Base-by-base conservation (phyloP, 2,329 filamentous ascomycete genomes). In the Cyphellophora attinorum region DNA sequence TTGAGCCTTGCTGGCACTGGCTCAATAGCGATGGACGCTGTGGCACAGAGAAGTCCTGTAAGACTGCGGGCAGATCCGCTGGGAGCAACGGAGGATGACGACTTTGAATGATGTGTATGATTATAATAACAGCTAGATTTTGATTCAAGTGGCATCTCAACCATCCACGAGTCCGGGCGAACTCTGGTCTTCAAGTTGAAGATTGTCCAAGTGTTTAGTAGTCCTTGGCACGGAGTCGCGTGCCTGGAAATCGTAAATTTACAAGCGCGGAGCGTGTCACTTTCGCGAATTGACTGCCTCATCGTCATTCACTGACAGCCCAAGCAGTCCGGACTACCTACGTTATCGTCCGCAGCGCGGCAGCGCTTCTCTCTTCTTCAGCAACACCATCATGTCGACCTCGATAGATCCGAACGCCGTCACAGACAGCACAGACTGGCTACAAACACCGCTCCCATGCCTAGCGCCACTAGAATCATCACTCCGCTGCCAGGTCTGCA, bases 401-500 rank as follows among this genome's bases (percentile, higher is more conserved):
- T 8, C n/a, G 8, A 25, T 25, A n/a, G 21, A 25, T 25, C 6
- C 29, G 15, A 17, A 41, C 31, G 39, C 47, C n/a, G 34, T 51
- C 14, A 37, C 60, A 11, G 62, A 66, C 44, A 62, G 62, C 25
- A 64, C 63, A 31, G 62, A 68, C 51, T 69, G 64, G 64, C 54
- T 68, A 30, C 48, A 51, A 27, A 67, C 65, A 27, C 64, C 65
- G 28, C 56, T 68, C 35, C 53, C 55, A 11, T 45, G 55, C 19
- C 53, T 67, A 27, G 54, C 58, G 37, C 59, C 58, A 30, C 51
- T 98, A 43, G 91, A 98, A 53, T 78, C 81, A 40, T 78, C 86
- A 3, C 69, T 98, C 13, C 84, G 91, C 49, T 98, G 91, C 61
- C 85, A 96, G 59, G 83, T 98, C 40, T 98, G 91, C 74, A 96